A percentile compares a stretch with the other conserved stretches of the same genome.
Evolutionary conservation across 2,329 filamentous ascomycete species (phyloP).

Genomic region (Fusarium neocosmosporiellum): DNA sequence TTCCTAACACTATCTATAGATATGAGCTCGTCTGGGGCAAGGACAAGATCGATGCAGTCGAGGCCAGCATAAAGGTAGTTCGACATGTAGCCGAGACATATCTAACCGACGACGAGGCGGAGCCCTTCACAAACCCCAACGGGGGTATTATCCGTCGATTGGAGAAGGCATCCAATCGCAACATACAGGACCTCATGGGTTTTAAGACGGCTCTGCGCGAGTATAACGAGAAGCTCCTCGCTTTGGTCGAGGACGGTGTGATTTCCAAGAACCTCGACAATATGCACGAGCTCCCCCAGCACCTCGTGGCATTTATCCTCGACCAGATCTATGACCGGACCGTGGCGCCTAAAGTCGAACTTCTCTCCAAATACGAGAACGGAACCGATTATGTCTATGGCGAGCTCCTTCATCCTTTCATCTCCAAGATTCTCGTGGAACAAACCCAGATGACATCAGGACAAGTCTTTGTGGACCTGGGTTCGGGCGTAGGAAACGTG

Average conservation of each 20-base stretch:
- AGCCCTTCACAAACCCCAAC: slow-evolving; percentile 76
- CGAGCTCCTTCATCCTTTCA: slow-evolving; percentile 87
- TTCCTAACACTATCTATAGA: slow-evolving; percentile 42
- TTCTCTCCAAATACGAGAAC: slow-evolving; percentile 85
- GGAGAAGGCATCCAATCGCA: slow-evolving; percentile 77
- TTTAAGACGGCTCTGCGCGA: slow-evolving; percentile 79
- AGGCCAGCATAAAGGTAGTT: slow-evolving; percentile 78
- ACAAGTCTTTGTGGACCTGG: slow-evolving; percentile 92
- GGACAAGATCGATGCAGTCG: slow-evolving; percentile 81
- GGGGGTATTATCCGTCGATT: slow-evolving; percentile 81
- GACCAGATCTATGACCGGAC: slow-evolving; percentile 92
- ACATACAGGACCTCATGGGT: slow-evolving; percentile 70
- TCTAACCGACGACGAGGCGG: slow-evolving; percentile 75
- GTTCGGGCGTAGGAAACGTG: slow-evolving; percentile 96
- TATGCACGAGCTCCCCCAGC: slow-evolving; percentile 75
- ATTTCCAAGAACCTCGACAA: slow-evolving; percentile 78
- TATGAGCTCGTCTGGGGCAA: slow-evolving; percentile 79
- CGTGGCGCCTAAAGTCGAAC: slow-evolving; percentile 88
- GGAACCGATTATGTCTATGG: slow-evolving; percentile 96
- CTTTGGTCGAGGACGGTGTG: slow-evolving; percentile 74
- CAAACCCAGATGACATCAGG: slow-evolving; percentile 82
- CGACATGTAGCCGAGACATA: slow-evolving; percentile 80
- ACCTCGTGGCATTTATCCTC: slow-evolving; percentile 82
- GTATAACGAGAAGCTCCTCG: slow-evolving; percentile 79
- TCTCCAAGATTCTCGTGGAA: slow-evolving; percentile 81